Evolutionary conservation across 805 yeast genomes (phyloP).

Genomic region (Schizosaccharomyces cryophilus): DNA sequence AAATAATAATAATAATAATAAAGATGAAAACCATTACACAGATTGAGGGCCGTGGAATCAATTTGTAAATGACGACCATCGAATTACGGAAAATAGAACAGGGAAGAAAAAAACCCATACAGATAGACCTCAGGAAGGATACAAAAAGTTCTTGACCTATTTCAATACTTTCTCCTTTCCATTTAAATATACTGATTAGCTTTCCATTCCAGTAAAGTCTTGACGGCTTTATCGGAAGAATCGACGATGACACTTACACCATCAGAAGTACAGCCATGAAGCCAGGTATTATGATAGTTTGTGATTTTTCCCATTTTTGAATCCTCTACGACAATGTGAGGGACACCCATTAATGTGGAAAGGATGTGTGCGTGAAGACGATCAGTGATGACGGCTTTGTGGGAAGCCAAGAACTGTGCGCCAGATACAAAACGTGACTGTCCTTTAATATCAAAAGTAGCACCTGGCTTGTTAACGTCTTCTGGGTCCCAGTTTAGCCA

Average conservation of each 20-base stretch:
- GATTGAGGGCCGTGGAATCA: no score
- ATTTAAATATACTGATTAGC: neutral
- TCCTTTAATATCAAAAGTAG: neutral
- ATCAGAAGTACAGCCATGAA: neutral
- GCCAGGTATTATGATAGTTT: conserved; percentile 1
- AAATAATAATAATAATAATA: no score
- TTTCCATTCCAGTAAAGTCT: neutral
- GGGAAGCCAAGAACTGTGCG: neutral
- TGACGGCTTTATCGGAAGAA: neutral
- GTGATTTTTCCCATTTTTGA: neutral
- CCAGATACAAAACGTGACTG: neutral
- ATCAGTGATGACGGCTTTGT: neutral
- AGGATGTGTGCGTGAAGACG: conserved; percentile 2
- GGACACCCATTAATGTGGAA: conserved; percentile 1
- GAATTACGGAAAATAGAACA: no score
- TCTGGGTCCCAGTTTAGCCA: neutral
- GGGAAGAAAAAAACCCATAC: no score
- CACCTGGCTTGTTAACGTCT: neutral
- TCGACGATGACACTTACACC: neutral
- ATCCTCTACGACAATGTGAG: neutral
- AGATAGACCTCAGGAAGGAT: no score
- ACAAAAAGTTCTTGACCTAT: no score
- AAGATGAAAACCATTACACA: no score
- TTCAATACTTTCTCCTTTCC: neutral
- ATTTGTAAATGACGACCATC: no score